These are phyloP conservation scores for Biscogniauxia sp. DNA, from an alignment of 2,329 filamentous ascomycete species.

Conservation along the genomic window DNA sequence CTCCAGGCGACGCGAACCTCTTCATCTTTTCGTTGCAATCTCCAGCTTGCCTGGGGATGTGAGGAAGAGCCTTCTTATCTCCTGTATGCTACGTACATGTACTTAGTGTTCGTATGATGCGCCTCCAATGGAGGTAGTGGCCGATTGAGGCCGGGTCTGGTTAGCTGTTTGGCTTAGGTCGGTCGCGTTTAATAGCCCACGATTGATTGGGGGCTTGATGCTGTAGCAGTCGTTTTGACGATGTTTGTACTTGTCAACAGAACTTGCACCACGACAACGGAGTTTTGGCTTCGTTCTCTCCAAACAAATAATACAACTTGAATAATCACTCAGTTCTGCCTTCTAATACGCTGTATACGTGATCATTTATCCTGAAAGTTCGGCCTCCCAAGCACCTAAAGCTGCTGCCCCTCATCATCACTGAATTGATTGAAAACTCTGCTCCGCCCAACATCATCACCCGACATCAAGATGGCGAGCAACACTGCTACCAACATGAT, in stretches of 20 bases:
- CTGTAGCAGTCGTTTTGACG: no score
- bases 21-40: slow-evolving; percentile 57
- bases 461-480: slow-evolving; percentile 22
- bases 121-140: no score
- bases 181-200: no score
- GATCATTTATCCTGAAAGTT: neutral
- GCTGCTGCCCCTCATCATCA: neutral
- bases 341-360: neutral
- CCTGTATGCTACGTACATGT: neutral
- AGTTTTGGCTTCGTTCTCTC: no score
- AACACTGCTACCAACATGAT: slow-evolving; percentile 51
- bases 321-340: neutral
- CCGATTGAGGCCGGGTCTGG: no score
- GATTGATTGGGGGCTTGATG: no score
- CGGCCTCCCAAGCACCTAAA: neutral
- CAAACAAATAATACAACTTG: no score
- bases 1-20: slow-evolving; percentile 66
- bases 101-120: neutral
- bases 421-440: neutral
- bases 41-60: slow-evolving; percentile 50
- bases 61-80: slow-evolving; percentile 48
- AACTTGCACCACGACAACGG: no score
- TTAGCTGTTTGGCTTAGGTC: no score
- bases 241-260: no score
- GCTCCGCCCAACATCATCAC: neutral